Evolutionary conservation across 1,139 yeast species (phyloP).

Genomic region (Taiozyma sp.): DNA sequence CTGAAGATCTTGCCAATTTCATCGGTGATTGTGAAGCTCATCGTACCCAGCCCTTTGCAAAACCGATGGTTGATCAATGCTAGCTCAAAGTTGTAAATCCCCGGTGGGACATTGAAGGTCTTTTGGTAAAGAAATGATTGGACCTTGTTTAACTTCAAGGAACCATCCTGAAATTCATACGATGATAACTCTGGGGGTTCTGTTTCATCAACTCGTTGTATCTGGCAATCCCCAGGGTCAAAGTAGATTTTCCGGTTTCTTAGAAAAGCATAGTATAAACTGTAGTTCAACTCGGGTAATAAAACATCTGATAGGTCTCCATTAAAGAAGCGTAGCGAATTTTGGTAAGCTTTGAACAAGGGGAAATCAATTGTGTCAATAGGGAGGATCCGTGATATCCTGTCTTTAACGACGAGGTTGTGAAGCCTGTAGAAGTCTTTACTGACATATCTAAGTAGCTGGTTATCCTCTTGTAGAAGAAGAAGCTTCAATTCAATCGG

Average conservation of each 20-base stretch:
- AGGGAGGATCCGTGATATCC: conserved; percentile 23
- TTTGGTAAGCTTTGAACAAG: conserved; percentile 1
- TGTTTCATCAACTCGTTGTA: conserved; percentile 1
- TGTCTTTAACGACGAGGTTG: conserved; percentile 43
- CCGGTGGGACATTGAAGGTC: conserved; percentile 43
- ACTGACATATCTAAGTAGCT: conserved; percentile 33
- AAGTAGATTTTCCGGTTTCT: conserved; percentile 49
- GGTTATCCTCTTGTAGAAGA: conserved; percentile 34
- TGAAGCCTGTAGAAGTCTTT: conserved; percentile 40
- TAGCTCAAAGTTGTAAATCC: conserved; percentile 41
- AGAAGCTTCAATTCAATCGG: conserved; percentile 48
- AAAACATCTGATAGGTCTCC: conserved; percentile 20
- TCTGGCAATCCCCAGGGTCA: conserved; percentile 41
- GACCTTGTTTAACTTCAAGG: conserved; percentile 39
- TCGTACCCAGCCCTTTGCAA: conserved; percentile 55
- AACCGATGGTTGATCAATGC: conserved; percentile 44
- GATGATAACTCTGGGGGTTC: conserved; percentile 24
- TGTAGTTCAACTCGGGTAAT: conserved; percentile 46
- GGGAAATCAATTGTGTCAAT: neutral
- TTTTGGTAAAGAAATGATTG: conserved; percentile 45
- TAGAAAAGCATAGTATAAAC: conserved; percentile 43
- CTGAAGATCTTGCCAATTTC: neutral
- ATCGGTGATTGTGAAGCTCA: conserved; percentile 41
- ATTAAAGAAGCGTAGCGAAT: conserved; percentile 2
- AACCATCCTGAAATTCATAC: conserved; percentile 28